phyloP scores from a whole-genome alignment of 495 filamentous ascomycete species.

The Ramalina intermedia region DNA sequence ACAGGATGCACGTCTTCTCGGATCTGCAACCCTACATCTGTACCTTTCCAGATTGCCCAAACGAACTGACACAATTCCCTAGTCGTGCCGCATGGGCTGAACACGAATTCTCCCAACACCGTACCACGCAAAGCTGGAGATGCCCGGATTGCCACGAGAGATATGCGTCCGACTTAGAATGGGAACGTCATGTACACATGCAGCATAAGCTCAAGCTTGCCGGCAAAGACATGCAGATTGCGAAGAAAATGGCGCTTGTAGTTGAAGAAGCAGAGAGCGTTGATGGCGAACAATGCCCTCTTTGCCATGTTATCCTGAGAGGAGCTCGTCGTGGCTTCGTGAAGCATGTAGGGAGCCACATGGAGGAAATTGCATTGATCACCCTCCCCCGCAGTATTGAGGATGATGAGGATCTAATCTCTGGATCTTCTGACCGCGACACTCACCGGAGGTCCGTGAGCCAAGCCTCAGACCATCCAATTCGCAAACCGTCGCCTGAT shows the following conservation, averaged over 20 bases:
- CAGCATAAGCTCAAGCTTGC: background rate
- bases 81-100: conserved; percentile 16
- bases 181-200: conserved; percentile 4
- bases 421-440: background rate
- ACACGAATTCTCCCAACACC: conserved; percentile 19
- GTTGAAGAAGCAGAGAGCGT: background rate
- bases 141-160: conserved; percentile 5
- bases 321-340: conserved; percentile 5
- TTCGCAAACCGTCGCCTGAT: too few relatives aligned
- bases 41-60: conserved; percentile 16
- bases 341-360: conserved; percentile 10
- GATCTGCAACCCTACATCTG: conserved; percentile 25
- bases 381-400: conserved; percentile 1
- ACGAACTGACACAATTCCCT: conserved; percentile 14
- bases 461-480: too few relatives aligned
- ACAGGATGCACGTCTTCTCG: conserved; percentile 19
- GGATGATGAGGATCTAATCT: conserved; percentile 5
- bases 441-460: too few relatives aligned
- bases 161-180: background rate
- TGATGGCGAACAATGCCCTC: conserved; percentile 7
- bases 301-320: conserved; percentile 3
- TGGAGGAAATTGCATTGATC: conserved; percentile 14
- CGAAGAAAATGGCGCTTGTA: background rate
- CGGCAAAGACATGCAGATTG: background rate
- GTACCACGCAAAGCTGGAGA: conserved; percentile 5